These are phyloP conservation scores for Cordyceps cicadae DNA, from an alignment of 2,329 filamentous ascomycete species.

Conservation along the genomic window DNA sequence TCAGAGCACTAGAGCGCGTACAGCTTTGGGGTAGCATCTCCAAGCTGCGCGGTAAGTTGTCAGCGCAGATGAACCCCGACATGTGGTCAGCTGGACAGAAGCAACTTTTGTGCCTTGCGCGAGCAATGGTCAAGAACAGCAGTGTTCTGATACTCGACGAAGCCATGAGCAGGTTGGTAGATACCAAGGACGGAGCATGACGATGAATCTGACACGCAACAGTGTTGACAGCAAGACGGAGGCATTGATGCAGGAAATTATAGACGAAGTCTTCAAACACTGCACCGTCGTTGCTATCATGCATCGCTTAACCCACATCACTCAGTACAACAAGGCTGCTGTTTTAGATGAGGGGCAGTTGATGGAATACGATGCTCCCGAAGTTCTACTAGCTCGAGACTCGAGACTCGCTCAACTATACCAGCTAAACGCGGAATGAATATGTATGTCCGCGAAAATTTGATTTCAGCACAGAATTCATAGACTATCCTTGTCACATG, in stretches of 20 bases:
- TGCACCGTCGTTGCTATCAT: slow-evolving; percentile 44
- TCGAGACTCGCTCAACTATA: not conserved
- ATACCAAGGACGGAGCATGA: not conserved
- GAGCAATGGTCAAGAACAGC: slow-evolving; percentile 25
- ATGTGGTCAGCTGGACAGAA: slow-evolving; percentile 33
- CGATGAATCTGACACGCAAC: not conserved
- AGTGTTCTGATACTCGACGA: not conserved
- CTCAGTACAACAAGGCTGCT: slow-evolving; percentile 48
- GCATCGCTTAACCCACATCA: slow-evolving; percentile 36
- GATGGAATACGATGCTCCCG: not conserved
- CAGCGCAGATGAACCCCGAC: slow-evolving; percentile 21
- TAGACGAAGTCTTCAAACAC: slow-evolving; percentile 22
- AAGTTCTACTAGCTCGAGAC: not conserved
- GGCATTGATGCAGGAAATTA: slow-evolving; percentile 24
- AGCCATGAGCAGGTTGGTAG: not conserved
- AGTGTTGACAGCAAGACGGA: slow-evolving; percentile 27
- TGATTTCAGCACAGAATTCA: too few relatives aligned
- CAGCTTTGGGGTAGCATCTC: slow-evolving; percentile 26
- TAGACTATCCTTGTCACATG: too few relatives aligned
- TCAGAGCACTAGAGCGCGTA: not conserved
- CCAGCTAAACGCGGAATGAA: too few relatives aligned
- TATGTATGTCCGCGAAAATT: too few relatives aligned
- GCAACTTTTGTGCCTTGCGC: slow-evolving; percentile 33
- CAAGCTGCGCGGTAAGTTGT: slow-evolving; percentile 29
- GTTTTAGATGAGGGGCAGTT: slow-evolving; percentile 29